A percentile compares a stretch with the other conserved stretches of the same genome.
Evolutionary conservation across 192 early-diverging fungal species (phyloP).

Genomic region (Umbelopsis sp.): DNA sequence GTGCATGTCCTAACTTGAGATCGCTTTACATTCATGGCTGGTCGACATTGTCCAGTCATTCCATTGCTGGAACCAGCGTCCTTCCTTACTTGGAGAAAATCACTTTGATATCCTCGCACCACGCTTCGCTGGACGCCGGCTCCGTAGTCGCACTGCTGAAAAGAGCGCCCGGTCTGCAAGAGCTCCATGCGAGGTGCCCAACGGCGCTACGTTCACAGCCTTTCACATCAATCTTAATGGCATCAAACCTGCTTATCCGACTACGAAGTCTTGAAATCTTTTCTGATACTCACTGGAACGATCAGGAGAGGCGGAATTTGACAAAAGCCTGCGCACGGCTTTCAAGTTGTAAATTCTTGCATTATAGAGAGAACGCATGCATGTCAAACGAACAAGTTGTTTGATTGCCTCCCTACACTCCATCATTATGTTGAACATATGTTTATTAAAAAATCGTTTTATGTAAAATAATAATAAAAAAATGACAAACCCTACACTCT

Average conservation of each 20-base stretch:
- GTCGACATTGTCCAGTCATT: conserved; percentile 25
- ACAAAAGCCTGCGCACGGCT: background rate
- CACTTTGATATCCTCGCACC: background rate
- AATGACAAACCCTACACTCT: no score
- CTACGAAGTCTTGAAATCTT: background rate
- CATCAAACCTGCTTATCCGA: background rate
- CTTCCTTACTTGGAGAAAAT: background rate
- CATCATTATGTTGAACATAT: no score
- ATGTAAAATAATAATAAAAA: no score
- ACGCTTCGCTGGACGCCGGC: conserved; percentile 1
- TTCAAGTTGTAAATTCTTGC: background rate
- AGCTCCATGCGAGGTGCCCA: background rate
- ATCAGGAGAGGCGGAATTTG: background rate
- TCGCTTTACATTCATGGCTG: conserved; percentile 20
- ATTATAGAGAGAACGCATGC: background rate
- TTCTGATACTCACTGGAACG: background rate
- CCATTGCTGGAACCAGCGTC: background rate
- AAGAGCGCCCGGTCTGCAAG: background rate
- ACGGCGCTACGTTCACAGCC: background rate
- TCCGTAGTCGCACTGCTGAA: background rate
- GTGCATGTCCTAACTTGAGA: conserved; percentile 8
- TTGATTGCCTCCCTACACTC: no score
- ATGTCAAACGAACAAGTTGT: no score
- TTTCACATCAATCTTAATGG: background rate
- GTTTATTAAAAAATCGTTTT: no score